A percentile compares a stretch with the other conserved stretches of the same genome.
Conservation (phyloP, 768 basidiomycete species). For the Mycena haematopus region DNA sequence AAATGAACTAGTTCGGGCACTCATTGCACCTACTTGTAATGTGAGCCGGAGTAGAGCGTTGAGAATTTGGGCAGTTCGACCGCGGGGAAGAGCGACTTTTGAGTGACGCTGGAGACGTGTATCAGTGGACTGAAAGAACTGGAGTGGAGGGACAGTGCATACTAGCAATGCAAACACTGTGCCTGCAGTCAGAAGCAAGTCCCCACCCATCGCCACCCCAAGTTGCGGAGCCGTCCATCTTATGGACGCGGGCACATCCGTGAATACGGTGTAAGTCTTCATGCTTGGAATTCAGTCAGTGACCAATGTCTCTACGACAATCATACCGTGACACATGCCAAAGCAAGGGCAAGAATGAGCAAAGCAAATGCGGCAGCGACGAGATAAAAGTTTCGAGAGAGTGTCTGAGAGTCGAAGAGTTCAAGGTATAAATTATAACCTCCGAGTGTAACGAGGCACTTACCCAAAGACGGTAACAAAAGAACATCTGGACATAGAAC, state of each 20-base stretch:
- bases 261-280: background rate
- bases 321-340: background rate
- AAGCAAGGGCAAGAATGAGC: background rate
- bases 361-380: background rate
- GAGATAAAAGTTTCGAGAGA: background rate
- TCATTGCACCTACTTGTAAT: background rate
- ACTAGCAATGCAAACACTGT: background rate
- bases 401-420: background rate
- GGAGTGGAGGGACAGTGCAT: background rate
- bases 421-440: background rate
- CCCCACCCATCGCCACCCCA: background rate
- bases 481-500: background rate
- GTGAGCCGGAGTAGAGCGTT: background rate
- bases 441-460: background rate
- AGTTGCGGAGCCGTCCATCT: background rate
- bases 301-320: background rate
- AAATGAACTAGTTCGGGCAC: background rate
- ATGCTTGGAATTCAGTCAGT: background rate
- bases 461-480: slow-evolving; percentile 1
- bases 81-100: background rate
- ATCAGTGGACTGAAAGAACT: background rate
- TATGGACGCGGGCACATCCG: background rate
- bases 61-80: background rate
- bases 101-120: background rate
- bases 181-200: background rate